phyloP scores from a whole-genome alignment of 1,284 basidiomycete species.

The Melampsora americana region DNA sequence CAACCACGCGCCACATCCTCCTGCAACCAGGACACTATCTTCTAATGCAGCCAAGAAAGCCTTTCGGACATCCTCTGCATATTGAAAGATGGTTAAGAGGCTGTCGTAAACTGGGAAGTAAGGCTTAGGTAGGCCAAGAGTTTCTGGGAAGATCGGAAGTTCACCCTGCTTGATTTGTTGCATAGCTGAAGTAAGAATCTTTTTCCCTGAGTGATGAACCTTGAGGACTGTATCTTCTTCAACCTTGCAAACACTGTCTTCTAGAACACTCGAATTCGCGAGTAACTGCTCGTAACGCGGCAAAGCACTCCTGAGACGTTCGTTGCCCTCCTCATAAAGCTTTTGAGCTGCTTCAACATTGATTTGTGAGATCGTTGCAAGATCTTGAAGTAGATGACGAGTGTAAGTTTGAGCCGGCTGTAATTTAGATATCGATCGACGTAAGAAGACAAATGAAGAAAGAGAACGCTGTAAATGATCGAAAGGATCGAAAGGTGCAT shows the following conservation, averaged over 20 bases:
- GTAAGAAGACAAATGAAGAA: slow-evolving; percentile 90
- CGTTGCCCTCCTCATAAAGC: slow-evolving; percentile 72
- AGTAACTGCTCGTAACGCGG: slow-evolving; percentile 86
- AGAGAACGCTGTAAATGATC: slow-evolving; percentile 85
- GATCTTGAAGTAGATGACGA: slow-evolving; percentile 78
- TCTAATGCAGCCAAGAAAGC: slow-evolving; percentile 79
- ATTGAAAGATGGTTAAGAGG: slow-evolving; percentile 79
- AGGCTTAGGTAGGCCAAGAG: slow-evolving; percentile 53
- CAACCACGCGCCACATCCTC: slow-evolving; percentile 75
- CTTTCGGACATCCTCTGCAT: slow-evolving; percentile 76
- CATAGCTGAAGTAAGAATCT: slow-evolving; percentile 65
- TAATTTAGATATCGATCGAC: slow-evolving; percentile 92
- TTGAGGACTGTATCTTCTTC: slow-evolving; percentile 69
- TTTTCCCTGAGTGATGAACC: slow-evolving; percentile 61
- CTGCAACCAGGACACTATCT: slow-evolving; percentile 72
- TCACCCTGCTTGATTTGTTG: slow-evolving; percentile 72
- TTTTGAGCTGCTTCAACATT: slow-evolving; percentile 79
- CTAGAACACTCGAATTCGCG: slow-evolving; percentile 68
- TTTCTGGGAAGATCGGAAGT: slow-evolving; percentile 55
- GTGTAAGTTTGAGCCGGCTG: slow-evolving; percentile 93
- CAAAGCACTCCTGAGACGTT: slow-evolving; percentile 67
- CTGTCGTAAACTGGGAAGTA: slow-evolving; percentile 80
- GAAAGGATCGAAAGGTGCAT: slow-evolving; percentile 66
- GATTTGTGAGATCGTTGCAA: slow-evolving; percentile 78
- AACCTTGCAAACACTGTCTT: slow-evolving; percentile 71